Percentiles rank a stretch among this genome's conserved stretches.
Evolutionary conservation across 345 rosid genomes (phyloP).

Genomic region (Hypericum androsaemum): DNA sequence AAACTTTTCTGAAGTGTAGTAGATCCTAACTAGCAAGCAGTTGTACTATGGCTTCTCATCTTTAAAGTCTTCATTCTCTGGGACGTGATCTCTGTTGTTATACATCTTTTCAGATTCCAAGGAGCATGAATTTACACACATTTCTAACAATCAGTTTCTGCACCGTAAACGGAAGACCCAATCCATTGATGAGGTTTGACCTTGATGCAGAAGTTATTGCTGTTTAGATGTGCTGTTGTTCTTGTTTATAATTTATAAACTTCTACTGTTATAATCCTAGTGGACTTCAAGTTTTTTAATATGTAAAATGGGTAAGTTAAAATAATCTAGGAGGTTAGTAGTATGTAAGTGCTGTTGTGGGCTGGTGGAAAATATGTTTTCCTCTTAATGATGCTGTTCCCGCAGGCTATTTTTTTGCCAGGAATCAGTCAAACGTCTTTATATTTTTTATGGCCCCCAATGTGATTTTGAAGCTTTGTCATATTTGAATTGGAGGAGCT

Average conservation of each 20-base stretch:
- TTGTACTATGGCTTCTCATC: background rate
- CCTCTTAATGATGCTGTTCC: too few relatives aligned
- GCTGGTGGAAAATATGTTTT: too few relatives aligned
- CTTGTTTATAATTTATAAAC: background rate
- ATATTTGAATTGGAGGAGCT: too few relatives aligned
- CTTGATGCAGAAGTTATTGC: constrained; percentile 11
- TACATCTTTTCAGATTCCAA: constrained; percentile 37
- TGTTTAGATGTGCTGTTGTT: background rate
- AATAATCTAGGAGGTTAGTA: background rate
- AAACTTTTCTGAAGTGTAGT: constrained; percentile 6
- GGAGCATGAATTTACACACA: constrained; percentile 51
- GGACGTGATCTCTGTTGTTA: constrained; percentile 9
- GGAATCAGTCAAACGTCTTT: too few relatives aligned
- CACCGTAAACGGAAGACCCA: constrained; percentile 81
- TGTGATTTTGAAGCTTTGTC: too few relatives aligned
- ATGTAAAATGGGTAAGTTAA: background rate
- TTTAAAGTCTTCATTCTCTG: background rate
- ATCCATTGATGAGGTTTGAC: constrained; percentile 83
- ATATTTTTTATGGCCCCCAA: too few relatives aligned
- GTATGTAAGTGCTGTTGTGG: too few relatives aligned
- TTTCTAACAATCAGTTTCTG: constrained; percentile 65
- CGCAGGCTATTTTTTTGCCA: too few relatives aligned
- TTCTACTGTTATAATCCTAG: background rate
- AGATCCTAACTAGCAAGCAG: background rate
- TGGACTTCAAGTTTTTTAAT: background rate